Evolutionary conservation across 2,329 filamentous ascomycete species (phyloP).

Genomic region (Colletotrichum sp.): DNA sequence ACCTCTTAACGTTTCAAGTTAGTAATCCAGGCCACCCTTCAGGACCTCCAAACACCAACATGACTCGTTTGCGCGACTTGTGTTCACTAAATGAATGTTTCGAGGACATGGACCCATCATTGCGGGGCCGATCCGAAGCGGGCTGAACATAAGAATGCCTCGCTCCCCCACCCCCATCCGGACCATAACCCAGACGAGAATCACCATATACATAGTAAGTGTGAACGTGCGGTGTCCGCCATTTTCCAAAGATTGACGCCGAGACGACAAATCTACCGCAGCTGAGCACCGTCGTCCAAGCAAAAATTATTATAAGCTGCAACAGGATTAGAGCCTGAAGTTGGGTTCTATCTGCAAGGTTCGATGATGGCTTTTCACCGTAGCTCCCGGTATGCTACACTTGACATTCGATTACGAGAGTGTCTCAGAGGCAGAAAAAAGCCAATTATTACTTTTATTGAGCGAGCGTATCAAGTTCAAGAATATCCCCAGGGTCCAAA

Average conservation of each 20-base stretch:
- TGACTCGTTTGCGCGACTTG: background rate
- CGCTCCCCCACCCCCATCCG: no score
- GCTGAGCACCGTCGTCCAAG: no score
- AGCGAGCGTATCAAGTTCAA: background rate
- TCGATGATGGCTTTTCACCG: background rate
- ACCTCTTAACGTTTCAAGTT: background rate
- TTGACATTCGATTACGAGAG: accelerated
- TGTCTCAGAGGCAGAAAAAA: background rate
- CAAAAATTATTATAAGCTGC: no score
- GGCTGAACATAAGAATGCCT: no score
- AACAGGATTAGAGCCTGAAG: no score
- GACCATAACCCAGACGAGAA: no score
- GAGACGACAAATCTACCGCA: no score
- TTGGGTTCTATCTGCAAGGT: background rate
- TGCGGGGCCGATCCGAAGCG: background rate
- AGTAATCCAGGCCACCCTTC: background rate
- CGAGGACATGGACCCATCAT: background rate
- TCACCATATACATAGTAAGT: no score
- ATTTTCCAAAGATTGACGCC: no score
- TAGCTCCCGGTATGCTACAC: background rate
- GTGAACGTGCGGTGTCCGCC: no score
- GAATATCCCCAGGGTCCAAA: background rate
- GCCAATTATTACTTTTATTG: background rate
- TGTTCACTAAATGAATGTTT: background rate
- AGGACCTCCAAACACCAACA: background rate